A percentile compares a stretch with the other conserved stretches of the same genome.
Conservation (phyloP, 208 protist genomes). For the Angomonas ambiguus region DNA sequence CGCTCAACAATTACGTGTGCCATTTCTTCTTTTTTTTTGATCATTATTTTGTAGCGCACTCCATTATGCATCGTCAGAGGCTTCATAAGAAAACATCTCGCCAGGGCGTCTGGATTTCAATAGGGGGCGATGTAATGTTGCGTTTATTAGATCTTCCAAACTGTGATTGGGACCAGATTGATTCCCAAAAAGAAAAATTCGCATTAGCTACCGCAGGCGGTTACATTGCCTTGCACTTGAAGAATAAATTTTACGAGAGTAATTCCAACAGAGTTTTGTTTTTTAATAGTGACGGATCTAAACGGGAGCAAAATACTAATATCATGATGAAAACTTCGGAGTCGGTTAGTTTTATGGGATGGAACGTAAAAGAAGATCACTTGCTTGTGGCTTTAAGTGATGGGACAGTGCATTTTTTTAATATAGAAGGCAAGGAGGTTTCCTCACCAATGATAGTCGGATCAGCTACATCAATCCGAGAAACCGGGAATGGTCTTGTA, state of each 20-base stretch:
- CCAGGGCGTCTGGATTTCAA: slow-evolving; percentile 55
- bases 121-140: slow-evolving; percentile 48
- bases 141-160: slow-evolving; percentile 46
- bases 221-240: slow-evolving; percentile 4
- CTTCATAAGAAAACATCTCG: slow-evolving; percentile 40
- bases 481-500: slow-evolving; percentile 48
- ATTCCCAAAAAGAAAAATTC: slow-evolving; percentile 28
- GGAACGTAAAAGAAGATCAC: slow-evolving; percentile 57
- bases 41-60: slow-evolving; percentile 10
- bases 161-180: slow-evolving; percentile 11
- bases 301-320: background rate
- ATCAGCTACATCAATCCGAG: slow-evolving; percentile 24
- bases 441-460: slow-evolving; percentile 27
- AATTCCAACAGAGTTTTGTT: slow-evolving; percentile 16
- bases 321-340: slow-evolving; percentile 35
- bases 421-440: slow-evolving; percentile 33
- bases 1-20: slow-evolving; percentile 9
- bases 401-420: slow-evolving; percentile 47
- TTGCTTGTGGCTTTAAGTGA: slow-evolving; percentile 57
- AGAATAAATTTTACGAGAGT: slow-evolving; percentile 3
- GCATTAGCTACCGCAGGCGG: slow-evolving; percentile 46
- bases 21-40: background rate
- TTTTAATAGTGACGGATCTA: slow-evolving; percentile 19
- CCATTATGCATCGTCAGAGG: slow-evolving; percentile 9
- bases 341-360: slow-evolving; percentile 60